phyloP scores from a whole-genome alignment of 257 asterid genomes.

The Lithospermum erythrorhizon region DNA sequence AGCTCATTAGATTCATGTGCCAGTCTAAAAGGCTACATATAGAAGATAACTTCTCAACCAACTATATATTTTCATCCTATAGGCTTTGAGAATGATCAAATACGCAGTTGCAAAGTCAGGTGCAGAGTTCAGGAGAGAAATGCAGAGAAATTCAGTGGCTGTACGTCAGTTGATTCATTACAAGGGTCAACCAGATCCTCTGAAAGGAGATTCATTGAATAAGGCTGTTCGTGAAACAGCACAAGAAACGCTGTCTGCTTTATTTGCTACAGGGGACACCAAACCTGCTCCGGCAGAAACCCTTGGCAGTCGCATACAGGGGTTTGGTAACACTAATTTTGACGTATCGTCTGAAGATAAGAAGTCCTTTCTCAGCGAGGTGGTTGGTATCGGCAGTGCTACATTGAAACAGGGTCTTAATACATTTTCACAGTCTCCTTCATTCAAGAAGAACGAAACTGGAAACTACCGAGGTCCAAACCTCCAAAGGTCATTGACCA shows the following conservation, averaged over 20 bases:
- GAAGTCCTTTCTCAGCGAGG: conserved; percentile 80
- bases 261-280: conserved; percentile 72
- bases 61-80: conserved; percentile 1
- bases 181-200: conserved; percentile 86
- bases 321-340: conserved; percentile 75
- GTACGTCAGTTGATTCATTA: conserved; percentile 89
- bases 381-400: conserved; percentile 87
- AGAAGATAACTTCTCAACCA: neutral
- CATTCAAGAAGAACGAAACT: conserved; percentile 56
- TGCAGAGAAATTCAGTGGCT: conserved; percentile 90
- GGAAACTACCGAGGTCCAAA: conserved; percentile 82
- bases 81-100: conserved; percentile 88
- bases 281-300: conserved; percentile 55
- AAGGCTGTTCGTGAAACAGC: conserved; percentile 97
- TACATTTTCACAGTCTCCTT: conserved; percentile 67
- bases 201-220: conserved; percentile 89
- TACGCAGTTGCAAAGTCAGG: conserved; percentile 94
- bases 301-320: conserved; percentile 87
- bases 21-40: too few species aligned
- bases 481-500: conserved; percentile 77
- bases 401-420: conserved; percentile 83
- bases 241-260: conserved; percentile 80
- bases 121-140: conserved; percentile 89
- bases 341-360: conserved; percentile 70
- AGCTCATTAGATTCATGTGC: too few species aligned